A percentile compares a stretch with the other conserved stretches of the same genome.
Evolutionary conservation across 2,329 filamentous ascomycete genomes (phyloP).

Genomic region (Paecilomyces dactylethromorphus): DNA sequence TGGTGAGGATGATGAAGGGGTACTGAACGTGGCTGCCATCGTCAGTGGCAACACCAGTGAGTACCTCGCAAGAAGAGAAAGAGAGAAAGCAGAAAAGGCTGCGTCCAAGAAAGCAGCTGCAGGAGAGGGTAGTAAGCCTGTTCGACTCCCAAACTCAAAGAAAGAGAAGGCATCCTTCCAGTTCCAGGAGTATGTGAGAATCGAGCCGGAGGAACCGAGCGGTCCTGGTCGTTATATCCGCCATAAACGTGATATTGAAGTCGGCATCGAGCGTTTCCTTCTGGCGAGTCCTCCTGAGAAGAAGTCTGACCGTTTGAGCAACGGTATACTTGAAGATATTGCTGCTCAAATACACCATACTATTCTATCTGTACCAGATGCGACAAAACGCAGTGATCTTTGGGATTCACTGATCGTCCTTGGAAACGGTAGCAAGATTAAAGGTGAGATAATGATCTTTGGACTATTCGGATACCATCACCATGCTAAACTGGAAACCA

Average conservation of each 20-base stretch:
- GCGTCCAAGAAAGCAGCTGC: conserved; percentile 46
- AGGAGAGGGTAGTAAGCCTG: conserved; percentile 41
- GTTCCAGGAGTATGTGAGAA: conserved; percentile 52
- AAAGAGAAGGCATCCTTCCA: conserved; percentile 54
- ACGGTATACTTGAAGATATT: conserved; percentile 73
- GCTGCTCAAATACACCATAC: conserved; percentile 77
- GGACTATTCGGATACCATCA: background rate
- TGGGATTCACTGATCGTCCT: conserved; percentile 93
- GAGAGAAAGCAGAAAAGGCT: conserved; percentile 54
- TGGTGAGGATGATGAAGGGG: conserved; percentile 53
- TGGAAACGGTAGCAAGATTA: conserved; percentile 70
- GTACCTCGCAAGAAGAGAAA: conserved; percentile 56
- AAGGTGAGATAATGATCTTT: conserved; percentile 39
- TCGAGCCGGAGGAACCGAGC: conserved; percentile 42
- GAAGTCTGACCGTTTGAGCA: conserved; percentile 31
- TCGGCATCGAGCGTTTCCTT: conserved; percentile 57
- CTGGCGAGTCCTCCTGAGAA: conserved; percentile 40
- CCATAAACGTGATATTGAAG: conserved; percentile 52
- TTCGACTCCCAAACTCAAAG: conserved; percentile 53
- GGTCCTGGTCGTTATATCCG: conserved; percentile 45
- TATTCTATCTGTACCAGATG: conserved; percentile 74
- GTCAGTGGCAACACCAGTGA: conserved; percentile 59
- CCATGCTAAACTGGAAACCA: conserved; percentile 14
- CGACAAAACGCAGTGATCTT: conserved; percentile 74
- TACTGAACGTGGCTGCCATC: conserved; percentile 60